Percentiles rank a stretch among this genome's conserved stretches.
Conservation (phyloP, 139 green algal species). For the Haematococcus sp. region DNA sequence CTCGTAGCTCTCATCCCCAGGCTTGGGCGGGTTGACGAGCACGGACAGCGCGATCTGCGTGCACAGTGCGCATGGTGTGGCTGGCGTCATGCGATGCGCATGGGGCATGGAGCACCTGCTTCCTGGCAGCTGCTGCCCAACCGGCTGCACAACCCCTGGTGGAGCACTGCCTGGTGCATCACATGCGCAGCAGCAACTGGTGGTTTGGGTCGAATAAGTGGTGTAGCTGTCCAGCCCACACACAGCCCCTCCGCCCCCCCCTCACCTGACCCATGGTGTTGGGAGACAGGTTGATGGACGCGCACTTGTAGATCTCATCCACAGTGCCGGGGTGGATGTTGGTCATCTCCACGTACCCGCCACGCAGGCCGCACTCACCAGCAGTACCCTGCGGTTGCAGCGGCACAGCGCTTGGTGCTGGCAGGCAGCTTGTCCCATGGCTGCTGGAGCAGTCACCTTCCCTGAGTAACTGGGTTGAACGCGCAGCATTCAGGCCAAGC, state of each 20-base stretch:
- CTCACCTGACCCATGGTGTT: constrained; percentile 77
- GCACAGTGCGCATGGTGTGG: neutral
- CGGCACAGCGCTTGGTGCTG: no score
- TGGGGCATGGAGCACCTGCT: neutral
- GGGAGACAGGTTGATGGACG: constrained; percentile 80
- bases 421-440: no score
- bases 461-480: no score
- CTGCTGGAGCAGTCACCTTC: no score
- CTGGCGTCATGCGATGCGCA: neutral
- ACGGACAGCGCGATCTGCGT: constrained; percentile 60
- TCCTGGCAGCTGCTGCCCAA: neutral
- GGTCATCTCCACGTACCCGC: constrained; percentile 83
- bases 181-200: no score
- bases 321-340: constrained; percentile 78
- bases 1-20: constrained; percentile 64
- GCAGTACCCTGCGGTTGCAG: constrained; percentile 37
- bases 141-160: no score
- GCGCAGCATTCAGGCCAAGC: no score
- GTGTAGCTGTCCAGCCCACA: no score
- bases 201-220: no score
- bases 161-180: no score
- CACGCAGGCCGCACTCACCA: constrained; percentile 78
- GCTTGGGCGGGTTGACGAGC: constrained; percentile 80
- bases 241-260: neutral
- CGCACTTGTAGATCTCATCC: constrained; percentile 86